Evolutionary conservation across 345 rosid species (phyloP).

Genomic region (Camelina neglecta): DNA sequence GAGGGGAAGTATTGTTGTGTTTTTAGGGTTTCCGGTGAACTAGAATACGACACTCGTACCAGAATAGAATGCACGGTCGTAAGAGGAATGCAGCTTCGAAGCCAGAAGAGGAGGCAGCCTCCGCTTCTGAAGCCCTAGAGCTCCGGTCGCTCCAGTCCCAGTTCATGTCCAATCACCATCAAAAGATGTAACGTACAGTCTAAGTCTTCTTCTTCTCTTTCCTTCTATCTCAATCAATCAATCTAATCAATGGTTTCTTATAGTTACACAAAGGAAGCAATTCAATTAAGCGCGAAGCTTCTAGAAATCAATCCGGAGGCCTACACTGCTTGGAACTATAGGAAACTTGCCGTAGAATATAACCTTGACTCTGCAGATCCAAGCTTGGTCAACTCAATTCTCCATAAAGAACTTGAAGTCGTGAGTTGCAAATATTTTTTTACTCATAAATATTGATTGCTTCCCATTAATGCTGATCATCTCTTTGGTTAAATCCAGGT

Average conservation of each 20-base stretch:
- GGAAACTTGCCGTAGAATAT: constrained; percentile 62
- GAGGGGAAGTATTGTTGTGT: too few relatives aligned
- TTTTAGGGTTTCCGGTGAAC: background rate
- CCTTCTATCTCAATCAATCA: too few relatives aligned
- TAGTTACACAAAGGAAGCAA: constrained; percentile 75
- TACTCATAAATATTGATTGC: background rate
- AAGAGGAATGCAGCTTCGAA: constrained; percentile 54
- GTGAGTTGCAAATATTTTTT: constrained; percentile 37
- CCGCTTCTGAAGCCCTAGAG: constrained; percentile 65
- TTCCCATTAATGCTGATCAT: background rate
- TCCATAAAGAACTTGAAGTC: constrained; percentile 65
- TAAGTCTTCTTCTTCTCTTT: too few relatives aligned
- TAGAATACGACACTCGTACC: background rate
- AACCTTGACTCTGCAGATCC: constrained; percentile 50
- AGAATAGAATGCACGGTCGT: constrained; percentile 68
- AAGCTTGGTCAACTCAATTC: constrained; percentile 50
- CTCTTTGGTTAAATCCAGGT: background rate
- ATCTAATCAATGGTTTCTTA: too few relatives aligned
- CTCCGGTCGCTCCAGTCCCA: constrained; percentile 67
- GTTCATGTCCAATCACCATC: constrained; percentile 62
- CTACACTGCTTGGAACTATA: constrained; percentile 83
- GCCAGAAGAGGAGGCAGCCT: constrained; percentile 50
- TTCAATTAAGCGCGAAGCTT: constrained; percentile 69
- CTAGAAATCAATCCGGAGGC: constrained; percentile 70
- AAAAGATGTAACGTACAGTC: constrained; percentile 52